A percentile compares a stretch with the other conserved stretches of the same genome.
These are phyloP conservation scores for Rhynchosporium agropyri DNA, from an alignment of 2,329 filamentous ascomycete genomes.

Conservation along the genomic window DNA sequence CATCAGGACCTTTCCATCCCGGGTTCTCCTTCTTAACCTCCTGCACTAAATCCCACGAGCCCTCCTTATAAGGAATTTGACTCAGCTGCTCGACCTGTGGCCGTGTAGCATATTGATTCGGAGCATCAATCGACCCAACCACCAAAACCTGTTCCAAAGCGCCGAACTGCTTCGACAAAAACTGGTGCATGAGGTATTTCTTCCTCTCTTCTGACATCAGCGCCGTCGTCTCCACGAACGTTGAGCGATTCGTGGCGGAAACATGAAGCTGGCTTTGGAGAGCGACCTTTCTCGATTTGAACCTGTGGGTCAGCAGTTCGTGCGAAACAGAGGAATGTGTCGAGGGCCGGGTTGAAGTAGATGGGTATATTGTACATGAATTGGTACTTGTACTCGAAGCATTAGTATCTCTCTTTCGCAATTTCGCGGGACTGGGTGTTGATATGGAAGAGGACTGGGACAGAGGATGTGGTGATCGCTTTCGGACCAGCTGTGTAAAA, in stretches of 20 bases:
- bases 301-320: neutral
- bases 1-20: neutral
- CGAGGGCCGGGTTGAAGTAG: slow-evolving; percentile 1
- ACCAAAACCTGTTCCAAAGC: neutral
- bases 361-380: neutral
- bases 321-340: neutral
- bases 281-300: too few species aligned
- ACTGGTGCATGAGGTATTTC: neutral
- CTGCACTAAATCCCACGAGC: neutral
- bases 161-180: neutral
- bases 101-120: neutral
- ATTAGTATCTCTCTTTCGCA: neutral
- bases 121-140: neutral
- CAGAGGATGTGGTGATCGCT: neutral
- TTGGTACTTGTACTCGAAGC: neutral
- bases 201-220: neutral
- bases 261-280: neutral
- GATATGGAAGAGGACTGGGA: neutral
- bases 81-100: neutral
- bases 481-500: neutral
- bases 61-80: neutral
- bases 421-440: neutral
- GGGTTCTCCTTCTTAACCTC: neutral
- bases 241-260: neutral
- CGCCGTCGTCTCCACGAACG: neutral